A percentile compares a stretch with the other conserved stretches of the same genome.
Conservation (phyloP, 1,284 basidiomycete genomes). For the Porphyrellus sp. region DNA sequence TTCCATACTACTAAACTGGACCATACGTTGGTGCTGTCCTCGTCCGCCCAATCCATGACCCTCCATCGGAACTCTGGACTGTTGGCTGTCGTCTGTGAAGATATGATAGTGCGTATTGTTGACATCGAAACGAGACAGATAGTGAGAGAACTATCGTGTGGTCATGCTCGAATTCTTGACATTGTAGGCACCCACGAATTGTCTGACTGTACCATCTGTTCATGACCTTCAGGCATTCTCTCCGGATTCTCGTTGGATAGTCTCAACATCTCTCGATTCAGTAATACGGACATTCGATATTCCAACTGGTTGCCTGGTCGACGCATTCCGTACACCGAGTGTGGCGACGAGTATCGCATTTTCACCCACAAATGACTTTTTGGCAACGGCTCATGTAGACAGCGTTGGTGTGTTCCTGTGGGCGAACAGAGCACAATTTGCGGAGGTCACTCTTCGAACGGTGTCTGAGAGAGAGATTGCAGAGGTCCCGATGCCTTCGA, state of each 20-base stretch:
- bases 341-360: constrained; percentile 90
- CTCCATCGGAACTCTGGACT: constrained; percentile 86
- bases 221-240: constrained; percentile 71
- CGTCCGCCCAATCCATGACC: constrained; percentile 67
- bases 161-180: constrained; percentile 78
- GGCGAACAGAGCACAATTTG: constrained; percentile 95
- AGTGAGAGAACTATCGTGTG: constrained; percentile 79
- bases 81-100: constrained; percentile 84
- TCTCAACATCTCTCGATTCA: constrained; percentile 86
- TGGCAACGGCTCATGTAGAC: constrained; percentile 93
- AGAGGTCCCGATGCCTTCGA: constrained; percentile 73
- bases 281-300: constrained; percentile 95
- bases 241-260: constrained; percentile 90
- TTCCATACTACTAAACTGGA: constrained; percentile 82
- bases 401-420: constrained; percentile 94
- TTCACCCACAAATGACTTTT: constrained; percentile 93
- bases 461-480: constrained; percentile 74
- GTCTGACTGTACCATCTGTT: constrained; percentile 1
- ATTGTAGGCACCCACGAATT: constrained; percentile 49
- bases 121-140: constrained; percentile 89
- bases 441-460: constrained; percentile 79
- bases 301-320: constrained; percentile 88
- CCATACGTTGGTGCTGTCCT: constrained; percentile 65
- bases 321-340: constrained; percentile 88
- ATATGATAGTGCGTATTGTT: constrained; percentile 78